Evolutionary conservation across 305 asterid species (phyloP).

Genomic region (Solanum chacoense): DNA sequence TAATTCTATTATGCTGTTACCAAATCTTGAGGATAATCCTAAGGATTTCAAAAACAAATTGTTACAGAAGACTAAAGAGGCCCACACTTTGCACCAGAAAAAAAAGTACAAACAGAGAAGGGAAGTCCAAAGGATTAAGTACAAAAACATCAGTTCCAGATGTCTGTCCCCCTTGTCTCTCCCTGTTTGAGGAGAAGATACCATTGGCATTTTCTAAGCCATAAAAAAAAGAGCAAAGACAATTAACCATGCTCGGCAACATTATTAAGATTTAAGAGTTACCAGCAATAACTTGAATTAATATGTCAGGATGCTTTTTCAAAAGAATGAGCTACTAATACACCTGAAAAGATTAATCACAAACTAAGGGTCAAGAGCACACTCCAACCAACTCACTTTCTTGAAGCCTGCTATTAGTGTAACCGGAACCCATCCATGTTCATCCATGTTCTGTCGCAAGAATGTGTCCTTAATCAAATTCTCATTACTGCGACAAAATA

Average conservation of each 20-base stretch:
- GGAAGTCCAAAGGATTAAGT: background rate
- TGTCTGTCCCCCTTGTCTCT: background rate
- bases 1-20: background rate
- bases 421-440: conserved; percentile 73
- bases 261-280: background rate
- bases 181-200: background rate
- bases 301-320: background rate
- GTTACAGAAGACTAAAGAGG: background rate
- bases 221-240: background rate
- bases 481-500: conserved; percentile 39
- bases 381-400: conserved; percentile 36
- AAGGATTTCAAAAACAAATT: background rate
- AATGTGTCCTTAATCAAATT: conserved; percentile 54
- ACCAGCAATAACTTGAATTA: background rate
- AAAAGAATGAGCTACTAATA: background rate
- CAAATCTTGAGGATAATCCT: background rate
- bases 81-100: background rate
- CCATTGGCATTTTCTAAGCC: background rate
- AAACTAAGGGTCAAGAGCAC: background rate
- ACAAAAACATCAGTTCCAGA: background rate
- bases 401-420: conserved; percentile 61
- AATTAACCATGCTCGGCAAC: background rate
- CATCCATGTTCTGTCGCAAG: conserved; percentile 72
- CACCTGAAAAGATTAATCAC: background rate
- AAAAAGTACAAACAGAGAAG: background rate